Percentiles rank a stretch among this genome's conserved stretches.
Evolutionary conservation across 192 early-diverging fungal genomes (phyloP).

Genomic region (Entomortierella lignicola): DNA sequence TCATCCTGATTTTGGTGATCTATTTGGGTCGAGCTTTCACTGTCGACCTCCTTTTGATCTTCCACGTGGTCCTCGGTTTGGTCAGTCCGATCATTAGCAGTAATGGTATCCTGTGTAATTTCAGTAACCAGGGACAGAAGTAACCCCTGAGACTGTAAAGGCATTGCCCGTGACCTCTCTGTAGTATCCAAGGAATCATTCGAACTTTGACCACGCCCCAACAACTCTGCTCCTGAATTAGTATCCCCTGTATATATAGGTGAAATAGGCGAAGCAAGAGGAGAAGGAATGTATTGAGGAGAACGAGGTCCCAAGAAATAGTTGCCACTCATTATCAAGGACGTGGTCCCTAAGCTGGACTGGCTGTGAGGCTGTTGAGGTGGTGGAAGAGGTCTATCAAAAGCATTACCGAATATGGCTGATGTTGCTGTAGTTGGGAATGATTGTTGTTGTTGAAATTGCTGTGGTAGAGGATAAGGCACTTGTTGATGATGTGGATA

Average conservation of each 20-base stretch:
- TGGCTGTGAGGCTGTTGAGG: slow-evolving; percentile 12
- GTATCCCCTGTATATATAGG: neutral
- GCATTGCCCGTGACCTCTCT: neutral
- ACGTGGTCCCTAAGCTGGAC: slow-evolving; percentile 1
- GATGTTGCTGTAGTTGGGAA: slow-evolving; percentile 33
- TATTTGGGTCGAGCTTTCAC: neutral
- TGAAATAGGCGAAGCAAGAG: slow-evolving; percentile 34
- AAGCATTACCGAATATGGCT: slow-evolving; percentile 42
- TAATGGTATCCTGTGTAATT: neutral
- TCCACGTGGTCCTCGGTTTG: neutral
- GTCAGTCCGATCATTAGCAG: neutral
- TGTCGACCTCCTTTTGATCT: neutral
- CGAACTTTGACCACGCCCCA: neutral
- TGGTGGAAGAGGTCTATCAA: slow-evolving; percentile 10
- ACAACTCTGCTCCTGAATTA: neutral
- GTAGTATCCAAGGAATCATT: neutral
- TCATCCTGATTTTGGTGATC: neutral
- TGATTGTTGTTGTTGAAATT: neutral
- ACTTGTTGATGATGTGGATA: neutral
- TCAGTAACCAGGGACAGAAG: slow-evolving; percentile 9
- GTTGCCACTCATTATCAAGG: slow-evolving; percentile 29
- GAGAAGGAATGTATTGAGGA: slow-evolving; percentile 50
- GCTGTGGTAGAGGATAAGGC: neutral
- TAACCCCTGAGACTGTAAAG: slow-evolving; percentile 25
- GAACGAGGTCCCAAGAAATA: slow-evolving; percentile 42